Evolutionary conservation across 768 basidiomycete genomes (phyloP).

Genomic region (Pleurotus citrinopileatus): DNA sequence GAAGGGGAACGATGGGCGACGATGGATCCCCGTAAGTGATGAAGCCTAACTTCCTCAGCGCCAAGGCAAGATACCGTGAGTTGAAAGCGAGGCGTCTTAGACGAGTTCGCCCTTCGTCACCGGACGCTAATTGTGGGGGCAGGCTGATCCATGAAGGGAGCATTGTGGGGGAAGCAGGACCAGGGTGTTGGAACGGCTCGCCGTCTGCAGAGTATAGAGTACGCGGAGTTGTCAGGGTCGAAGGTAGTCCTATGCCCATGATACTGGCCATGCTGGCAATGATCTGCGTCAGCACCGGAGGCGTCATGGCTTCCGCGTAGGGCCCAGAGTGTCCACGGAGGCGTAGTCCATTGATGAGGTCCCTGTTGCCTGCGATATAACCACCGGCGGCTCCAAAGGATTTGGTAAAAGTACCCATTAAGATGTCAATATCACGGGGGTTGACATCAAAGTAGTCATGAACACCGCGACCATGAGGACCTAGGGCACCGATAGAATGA

Average conservation of each 20-base stretch:
- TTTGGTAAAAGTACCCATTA: slow-evolving; percentile 99
- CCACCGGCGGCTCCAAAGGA: slow-evolving; percentile 94
- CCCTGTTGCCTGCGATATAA: slow-evolving; percentile 85
- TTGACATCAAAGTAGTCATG: slow-evolving; percentile 90
- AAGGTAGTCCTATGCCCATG: slow-evolving; percentile 71
- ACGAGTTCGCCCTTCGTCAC: slow-evolving; percentile 79
- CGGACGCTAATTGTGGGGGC: slow-evolving; percentile 70
- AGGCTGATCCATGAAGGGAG: slow-evolving; percentile 82
- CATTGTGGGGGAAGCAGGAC: slow-evolving; percentile 60
- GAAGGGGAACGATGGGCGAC: slow-evolving; percentile 90
- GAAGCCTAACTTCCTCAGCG: slow-evolving; percentile 89
- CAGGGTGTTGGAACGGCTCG: slow-evolving; percentile 49
- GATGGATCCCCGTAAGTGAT: slow-evolving; percentile 92
- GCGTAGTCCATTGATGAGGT: slow-evolving; percentile 79
- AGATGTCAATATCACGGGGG: slow-evolving; percentile 80
- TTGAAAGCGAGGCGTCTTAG: slow-evolving; percentile 93
- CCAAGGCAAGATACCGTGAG: slow-evolving; percentile 85
- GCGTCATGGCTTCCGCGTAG: slow-evolving; percentile 90
- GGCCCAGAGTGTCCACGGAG: slow-evolving; percentile 75
- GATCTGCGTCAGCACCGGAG: slow-evolving; percentile 88
- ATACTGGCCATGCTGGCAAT: slow-evolving; percentile 93
- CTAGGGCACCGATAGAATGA: slow-evolving; percentile 94
- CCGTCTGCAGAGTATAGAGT: slow-evolving; percentile 28
- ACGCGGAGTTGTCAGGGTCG: slow-evolving; percentile 27
- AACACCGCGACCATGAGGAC: slow-evolving; percentile 92